Evolutionary conservation across 441 rosid genomes (phyloP), one percentile per base, ranked within the genome.

Genomic region (Omphalea diandra): DNA sequence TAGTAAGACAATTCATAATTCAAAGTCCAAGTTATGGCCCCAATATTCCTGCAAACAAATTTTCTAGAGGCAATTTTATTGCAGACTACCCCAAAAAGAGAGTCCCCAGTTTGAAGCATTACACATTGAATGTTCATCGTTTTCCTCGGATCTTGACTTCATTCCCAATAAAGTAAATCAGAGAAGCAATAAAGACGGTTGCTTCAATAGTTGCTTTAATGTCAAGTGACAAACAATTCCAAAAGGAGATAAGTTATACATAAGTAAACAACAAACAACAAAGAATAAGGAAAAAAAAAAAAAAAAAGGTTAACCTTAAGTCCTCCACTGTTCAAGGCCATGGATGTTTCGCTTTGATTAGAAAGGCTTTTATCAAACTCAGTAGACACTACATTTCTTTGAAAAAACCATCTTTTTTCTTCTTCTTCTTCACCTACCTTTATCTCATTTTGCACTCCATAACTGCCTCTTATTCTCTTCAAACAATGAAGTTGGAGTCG

Each of bases 261-360:
- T 22, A 35, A 35, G 27, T 14, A 14, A 50, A 36, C 41, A 67
- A 10, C 17, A 17, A 55, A 1, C 1, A 17, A 63, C 18, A 62
- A 40, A 66, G n/a, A n/a, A n/a, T n/a, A n/a, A n/a, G n/a, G n/a
- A n/a, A n/a, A n/a, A n/a, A n/a, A n/a, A n/a, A n/a, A n/a, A n/a
- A n/a, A n/a, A n/a, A n/a, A n/a, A n/a, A n/a, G n/a, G n/a, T n/a
- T n/a, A 80, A 95, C 99, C 98, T 93, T 97, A 70, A 95, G 90
- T 72, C 99, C 99, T 86, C 93, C 98, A 44, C 98, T 95, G 81
- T 93, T 90, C 80, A 95, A 79, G 29, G 91, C 86, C 88, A 93
- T 83, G 11, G 98, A 95, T n/a, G 73, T 81, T 78, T 93, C 93
- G 78, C 97, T 87, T 74, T 93, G 98, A 81, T 95, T 88, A 54